Evolutionary conservation across 2,329 filamentous ascomycete genomes (phyloP).

Genomic region (Sporothrix pallida): DNA sequence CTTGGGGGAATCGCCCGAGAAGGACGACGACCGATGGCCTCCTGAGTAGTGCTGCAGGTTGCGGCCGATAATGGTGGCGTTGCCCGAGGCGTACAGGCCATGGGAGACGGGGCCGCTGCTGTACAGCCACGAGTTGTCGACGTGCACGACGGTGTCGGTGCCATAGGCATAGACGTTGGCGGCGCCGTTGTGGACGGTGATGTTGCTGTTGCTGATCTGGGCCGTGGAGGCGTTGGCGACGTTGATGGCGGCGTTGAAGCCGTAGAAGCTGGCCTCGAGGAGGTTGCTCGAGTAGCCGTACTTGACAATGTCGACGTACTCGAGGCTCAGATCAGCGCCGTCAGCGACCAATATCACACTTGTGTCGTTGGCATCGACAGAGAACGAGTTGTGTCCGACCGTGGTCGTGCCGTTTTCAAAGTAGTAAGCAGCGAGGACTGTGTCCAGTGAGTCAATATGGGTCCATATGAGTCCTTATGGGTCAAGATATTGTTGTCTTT

Average conservation of each 20-base stretch:
- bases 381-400: neutral
- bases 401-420: neutral
- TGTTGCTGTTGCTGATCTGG: slow-evolving; percentile 11
- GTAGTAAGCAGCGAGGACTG: slow-evolving; percentile 17
- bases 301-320: slow-evolving; percentile 20
- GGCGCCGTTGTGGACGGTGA: slow-evolving; percentile 32
- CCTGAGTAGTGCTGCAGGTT: slow-evolving; percentile 33
- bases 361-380: slow-evolving; percentile 30
- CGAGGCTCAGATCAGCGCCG: neutral
- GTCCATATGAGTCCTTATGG: no score
- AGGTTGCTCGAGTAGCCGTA: slow-evolving; percentile 31
- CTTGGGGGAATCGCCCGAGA: slow-evolving; percentile 32
- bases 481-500: no score
- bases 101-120: slow-evolving; percentile 33
- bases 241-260: slow-evolving; percentile 34
- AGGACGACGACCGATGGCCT: slow-evolving; percentile 30
- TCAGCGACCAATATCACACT: slow-evolving; percentile 27
- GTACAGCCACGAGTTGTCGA: slow-evolving; percentile 30
- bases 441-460: neutral
- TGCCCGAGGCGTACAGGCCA: slow-evolving; percentile 33
- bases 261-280: slow-evolving; percentile 31
- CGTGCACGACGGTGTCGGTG: slow-evolving; percentile 23
- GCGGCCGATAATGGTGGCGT: slow-evolving; percentile 31
- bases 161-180: slow-evolving; percentile 34
- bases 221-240: slow-evolving; percentile 33